Conservation (phyloP, 805 yeast species). For the Ogataea paradorogensis region DNA sequence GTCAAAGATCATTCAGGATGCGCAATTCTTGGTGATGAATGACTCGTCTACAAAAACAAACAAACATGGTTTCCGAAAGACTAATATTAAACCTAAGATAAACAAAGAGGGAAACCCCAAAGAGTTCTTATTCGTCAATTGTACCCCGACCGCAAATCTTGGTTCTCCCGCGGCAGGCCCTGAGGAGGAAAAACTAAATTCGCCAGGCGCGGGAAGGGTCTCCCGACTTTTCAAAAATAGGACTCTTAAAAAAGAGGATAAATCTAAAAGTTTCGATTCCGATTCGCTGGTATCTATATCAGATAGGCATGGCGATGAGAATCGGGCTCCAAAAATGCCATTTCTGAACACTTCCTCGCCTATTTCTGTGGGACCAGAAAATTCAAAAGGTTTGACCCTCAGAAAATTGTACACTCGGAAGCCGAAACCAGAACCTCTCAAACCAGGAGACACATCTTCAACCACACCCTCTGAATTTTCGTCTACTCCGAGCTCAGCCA, state of each 20-base stretch:
- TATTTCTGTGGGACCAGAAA: constrained; percentile 1
- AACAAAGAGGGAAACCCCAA: constrained; percentile 32
- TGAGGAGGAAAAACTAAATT: constrained; percentile 16
- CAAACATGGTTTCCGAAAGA: constrained; percentile 28
- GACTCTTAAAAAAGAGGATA: constrained; percentile 16
- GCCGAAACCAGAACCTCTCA: constrained; percentile 11
- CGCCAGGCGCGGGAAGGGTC: constrained; percentile 17
- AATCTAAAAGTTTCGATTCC: not conserved
- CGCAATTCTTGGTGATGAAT: constrained; percentile 20
- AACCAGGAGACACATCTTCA: not conserved
- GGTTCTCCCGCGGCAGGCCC: constrained; percentile 3
- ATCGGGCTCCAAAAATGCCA: constrained; percentile 6
- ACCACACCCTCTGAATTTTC: constrained; percentile 10
- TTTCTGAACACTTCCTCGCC: constrained; percentile 5
- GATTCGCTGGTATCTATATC: too few relatives aligned
- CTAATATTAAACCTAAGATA: constrained; percentile 31
- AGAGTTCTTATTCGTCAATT: constrained; percentile 35
- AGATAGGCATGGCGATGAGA: not conserved
- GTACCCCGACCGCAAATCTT: constrained; percentile 21
- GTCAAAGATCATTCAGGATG: constrained; percentile 29
- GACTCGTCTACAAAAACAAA: constrained; percentile 20
- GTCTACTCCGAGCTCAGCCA: constrained; percentile 10
- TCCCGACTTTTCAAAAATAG: constrained; percentile 21
- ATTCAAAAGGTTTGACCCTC: constrained; percentile 14
- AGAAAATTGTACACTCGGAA: constrained; percentile 18